Conservation (phyloP, 1,139 yeast species). For the Scheffersomyces quercinus region DNA sequence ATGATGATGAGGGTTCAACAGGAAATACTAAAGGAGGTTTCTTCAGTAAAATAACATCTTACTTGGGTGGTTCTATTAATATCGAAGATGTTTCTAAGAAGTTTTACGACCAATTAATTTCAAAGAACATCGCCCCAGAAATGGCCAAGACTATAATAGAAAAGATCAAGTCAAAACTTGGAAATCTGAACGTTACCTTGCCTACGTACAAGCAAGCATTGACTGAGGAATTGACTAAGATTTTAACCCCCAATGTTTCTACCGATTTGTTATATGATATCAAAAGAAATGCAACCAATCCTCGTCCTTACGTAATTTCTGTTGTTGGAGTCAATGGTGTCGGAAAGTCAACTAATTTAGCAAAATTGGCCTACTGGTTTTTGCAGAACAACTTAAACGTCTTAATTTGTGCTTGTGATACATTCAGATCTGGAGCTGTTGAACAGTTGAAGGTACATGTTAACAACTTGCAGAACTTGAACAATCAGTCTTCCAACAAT, state of each 20-base stretch:
- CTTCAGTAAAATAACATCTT: slow-evolving; percentile 37
- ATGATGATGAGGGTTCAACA: slow-evolving; percentile 15
- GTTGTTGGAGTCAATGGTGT: slow-evolving; percentile 98
- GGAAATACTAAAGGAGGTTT: slow-evolving; percentile 20
- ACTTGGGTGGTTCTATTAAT: slow-evolving; percentile 40
- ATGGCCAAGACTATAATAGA: slow-evolving; percentile 42
- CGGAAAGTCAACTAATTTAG: slow-evolving; percentile 93
- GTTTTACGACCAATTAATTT: slow-evolving; percentile 43
- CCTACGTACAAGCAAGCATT: slow-evolving; percentile 54
- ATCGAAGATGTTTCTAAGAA: slow-evolving; percentile 43
- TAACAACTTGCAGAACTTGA: slow-evolving; percentile 64
- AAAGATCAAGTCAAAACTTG: slow-evolving; percentile 33
- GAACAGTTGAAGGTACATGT: slow-evolving; percentile 96
- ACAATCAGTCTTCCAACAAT: slow-evolving; percentile 35
- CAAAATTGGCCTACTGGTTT: slow-evolving; percentile 94
- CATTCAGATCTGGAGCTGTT: slow-evolving; percentile 97
- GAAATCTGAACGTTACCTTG: slow-evolving; percentile 31
- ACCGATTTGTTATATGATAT: slow-evolving; percentile 85
- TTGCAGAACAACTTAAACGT: slow-evolving; percentile 86
- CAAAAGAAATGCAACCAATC: slow-evolving; percentile 44
- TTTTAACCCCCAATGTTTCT: slow-evolving; percentile 90
- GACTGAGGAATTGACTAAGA: slow-evolving; percentile 73
- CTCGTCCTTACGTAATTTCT: slow-evolving; percentile 84
- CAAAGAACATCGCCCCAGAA: slow-evolving; percentile 45
- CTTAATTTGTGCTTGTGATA: slow-evolving; percentile 94